phyloP scores from a whole-genome alignment of 2,329 filamentous ascomycete genomes.

The Penicillium sp. region DNA sequence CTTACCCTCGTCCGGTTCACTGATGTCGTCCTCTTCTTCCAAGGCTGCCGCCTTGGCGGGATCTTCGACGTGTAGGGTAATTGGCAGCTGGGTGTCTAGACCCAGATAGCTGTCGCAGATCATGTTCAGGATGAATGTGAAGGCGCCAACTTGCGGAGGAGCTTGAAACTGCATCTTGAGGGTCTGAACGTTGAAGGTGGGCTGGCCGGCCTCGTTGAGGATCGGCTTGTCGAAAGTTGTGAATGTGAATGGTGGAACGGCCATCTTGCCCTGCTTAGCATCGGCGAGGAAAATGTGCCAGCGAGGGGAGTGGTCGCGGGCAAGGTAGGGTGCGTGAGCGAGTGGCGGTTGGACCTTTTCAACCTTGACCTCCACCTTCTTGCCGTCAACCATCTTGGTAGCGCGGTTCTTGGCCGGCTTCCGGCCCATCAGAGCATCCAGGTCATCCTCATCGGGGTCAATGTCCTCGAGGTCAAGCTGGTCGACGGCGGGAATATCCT shows the following conservation, averaged over 20 bases:
- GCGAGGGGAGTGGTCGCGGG: conserved; percentile 81
- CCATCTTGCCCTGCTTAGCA: conserved; percentile 91
- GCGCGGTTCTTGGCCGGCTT: conserved; percentile 64
- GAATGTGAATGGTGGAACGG: conserved; percentile 95
- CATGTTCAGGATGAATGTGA: conserved; percentile 91
- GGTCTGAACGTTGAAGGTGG: conserved; percentile 93
- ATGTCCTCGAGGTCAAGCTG: conserved; percentile 83
- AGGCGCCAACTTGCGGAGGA: conserved; percentile 86
- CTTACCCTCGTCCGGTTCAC: conserved; percentile 95
- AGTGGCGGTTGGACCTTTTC: conserved; percentile 73
- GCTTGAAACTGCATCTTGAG: conserved; percentile 97
- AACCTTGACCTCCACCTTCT: conserved; percentile 58
- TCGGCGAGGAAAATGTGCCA: conserved; percentile 97
- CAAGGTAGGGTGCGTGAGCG: conserved; percentile 86
- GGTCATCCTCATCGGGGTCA: conserved; percentile 88
- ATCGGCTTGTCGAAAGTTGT: conserved; percentile 87
- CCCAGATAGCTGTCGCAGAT: conserved; percentile 94
- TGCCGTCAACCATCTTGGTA: conserved; percentile 57
- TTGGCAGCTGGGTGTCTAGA: conserved; percentile 88
- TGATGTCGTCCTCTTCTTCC: conserved; percentile 88
- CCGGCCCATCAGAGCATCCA: conserved; percentile 79
- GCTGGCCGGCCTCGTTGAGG: conserved; percentile 74
- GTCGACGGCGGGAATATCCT: conserved; percentile 71
- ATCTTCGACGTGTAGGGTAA: conserved; percentile 85
- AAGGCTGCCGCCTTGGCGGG: conserved; percentile 79